phyloP scores from a whole-genome alignment of 257 asterid species.

The Fraxinus excelsior region DNA sequence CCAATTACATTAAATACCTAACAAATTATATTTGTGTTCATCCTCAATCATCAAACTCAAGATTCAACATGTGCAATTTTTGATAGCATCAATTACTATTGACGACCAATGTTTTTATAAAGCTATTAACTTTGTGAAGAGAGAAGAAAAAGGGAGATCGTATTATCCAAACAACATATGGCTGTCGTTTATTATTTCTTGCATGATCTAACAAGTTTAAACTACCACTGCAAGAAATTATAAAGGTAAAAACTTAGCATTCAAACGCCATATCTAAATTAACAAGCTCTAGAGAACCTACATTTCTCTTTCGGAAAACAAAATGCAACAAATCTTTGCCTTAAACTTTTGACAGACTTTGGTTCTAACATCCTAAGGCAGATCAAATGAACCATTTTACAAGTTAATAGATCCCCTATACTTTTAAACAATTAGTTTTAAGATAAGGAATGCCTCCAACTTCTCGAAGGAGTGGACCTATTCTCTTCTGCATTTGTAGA shows the following conservation, averaged over 20 bases:
- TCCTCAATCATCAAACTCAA: too few relatives aligned
- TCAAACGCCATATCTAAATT: background rate
- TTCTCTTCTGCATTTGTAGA: constrained; percentile 74
- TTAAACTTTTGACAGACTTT: background rate
- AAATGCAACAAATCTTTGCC: constrained; percentile 18
- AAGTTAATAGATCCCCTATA: constrained; percentile 2
- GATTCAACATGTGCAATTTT: too few relatives aligned
- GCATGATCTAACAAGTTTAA: background rate
- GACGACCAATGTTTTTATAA: too few relatives aligned
- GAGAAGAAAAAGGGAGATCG: too few relatives aligned
- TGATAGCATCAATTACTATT: too few relatives aligned
- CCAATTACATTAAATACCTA: too few relatives aligned
- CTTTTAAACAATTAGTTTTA: constrained; percentile 17
- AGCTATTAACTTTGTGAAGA: too few relatives aligned
- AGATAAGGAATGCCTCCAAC: constrained; percentile 53
- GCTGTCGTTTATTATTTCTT: background rate
- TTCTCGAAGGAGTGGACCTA: constrained; percentile 63
- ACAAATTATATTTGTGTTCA: too few relatives aligned
- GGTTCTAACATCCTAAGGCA: constrained; percentile 18
- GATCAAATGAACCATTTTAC: constrained; percentile 15
- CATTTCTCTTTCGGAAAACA: constrained; percentile 4
- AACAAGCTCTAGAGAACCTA: background rate
- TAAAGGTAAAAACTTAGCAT: background rate
- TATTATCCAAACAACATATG: background rate
- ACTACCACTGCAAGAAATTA: background rate